Evolutionary conservation across 202 grass and related monocot genomes (phyloP).

Genomic region (Carex sylvatica): DNA sequence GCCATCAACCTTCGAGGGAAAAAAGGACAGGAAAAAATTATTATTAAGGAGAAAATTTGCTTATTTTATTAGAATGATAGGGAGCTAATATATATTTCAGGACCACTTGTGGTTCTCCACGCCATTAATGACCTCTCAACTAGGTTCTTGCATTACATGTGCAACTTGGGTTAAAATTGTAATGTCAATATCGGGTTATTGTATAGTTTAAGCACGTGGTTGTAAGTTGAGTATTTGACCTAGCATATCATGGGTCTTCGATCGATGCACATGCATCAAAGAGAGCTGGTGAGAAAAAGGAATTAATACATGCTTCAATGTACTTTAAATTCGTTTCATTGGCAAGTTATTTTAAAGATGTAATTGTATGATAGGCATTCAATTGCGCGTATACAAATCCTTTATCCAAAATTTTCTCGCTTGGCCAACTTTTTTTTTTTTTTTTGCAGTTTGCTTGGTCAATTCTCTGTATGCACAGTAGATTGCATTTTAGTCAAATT

Average conservation of each 20-base stretch:
- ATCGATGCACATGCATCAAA: not conserved
- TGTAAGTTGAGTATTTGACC: not conserved
- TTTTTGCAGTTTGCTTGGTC: too few species aligned
- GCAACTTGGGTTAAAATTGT: not conserved
- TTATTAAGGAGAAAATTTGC: not conserved
- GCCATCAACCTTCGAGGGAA: constrained; percentile 21
- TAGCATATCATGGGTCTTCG: not conserved
- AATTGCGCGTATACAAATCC: not conserved
- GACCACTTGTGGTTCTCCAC: not conserved
- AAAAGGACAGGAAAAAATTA: not conserved
- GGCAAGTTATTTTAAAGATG: not conserved
- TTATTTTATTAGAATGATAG: not conserved
- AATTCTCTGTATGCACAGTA: not conserved
- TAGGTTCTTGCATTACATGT: not conserved
- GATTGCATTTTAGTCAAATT: not conserved
- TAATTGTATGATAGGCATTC: not conserved
- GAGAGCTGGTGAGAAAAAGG: not conserved
- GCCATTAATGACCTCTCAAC: not conserved
- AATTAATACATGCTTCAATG: not conserved
- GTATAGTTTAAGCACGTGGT: not conserved
- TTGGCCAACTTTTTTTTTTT: not conserved
- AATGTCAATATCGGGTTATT: not conserved
- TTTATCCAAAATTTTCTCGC: not conserved
- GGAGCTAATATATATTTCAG: not conserved
- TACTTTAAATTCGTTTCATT: not conserved